Base-by-base conservation (phyloP, 2,329 filamentous ascomycete genomes). In the Colletotrichum scovillei region DNA sequence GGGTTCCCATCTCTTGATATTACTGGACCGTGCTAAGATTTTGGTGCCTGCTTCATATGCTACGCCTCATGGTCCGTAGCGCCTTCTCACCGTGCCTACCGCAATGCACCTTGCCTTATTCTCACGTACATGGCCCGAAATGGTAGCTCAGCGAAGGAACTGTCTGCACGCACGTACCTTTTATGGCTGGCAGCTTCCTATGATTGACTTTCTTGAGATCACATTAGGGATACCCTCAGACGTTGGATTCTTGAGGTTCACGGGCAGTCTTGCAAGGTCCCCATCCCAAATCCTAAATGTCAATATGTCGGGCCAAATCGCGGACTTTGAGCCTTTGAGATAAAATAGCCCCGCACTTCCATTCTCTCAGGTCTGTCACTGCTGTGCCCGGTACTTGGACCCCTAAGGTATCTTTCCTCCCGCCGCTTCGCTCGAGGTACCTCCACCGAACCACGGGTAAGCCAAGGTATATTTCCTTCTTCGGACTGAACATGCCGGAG, bases 141-240 rank as follows among this genome's bases (percentile, higher is more conserved):
- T 49, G 42, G 42, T 38, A 32, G 8, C 26, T 19, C n/a, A 32
- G 26, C 35, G 46, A 46, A 67, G 8, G 32, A 35, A 7, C 56
- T 63, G 58, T 66, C 65, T 72, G 22, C 5, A 53, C 53, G 65
- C 69, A 72, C 65, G 58, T 63, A 63, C 69, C 65, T 63, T 49
- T 38, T 12, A 26, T 16, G 4, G 26, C 26, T 59, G 19, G 22
- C 42, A 42, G 32, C 42, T 30, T 53, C 6, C 28, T 53, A 42
- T 60, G 65, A 63, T 72, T 69, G 65, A 69, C 49, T 69, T 72
- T 62, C 11, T 35, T 49, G 16, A 22, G 19, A 32, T 42, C 38
- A 42, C 2, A 14, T 42, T 42, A 42, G 14, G 22, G 12, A 9
- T 55, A 57, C 60, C 26, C 46, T 42, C 49, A 56, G 63, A 52